Evolutionary conservation across 495 filamentous ascomycete genomes (phyloP).

Genomic region (Penicillium samsonianum): DNA sequence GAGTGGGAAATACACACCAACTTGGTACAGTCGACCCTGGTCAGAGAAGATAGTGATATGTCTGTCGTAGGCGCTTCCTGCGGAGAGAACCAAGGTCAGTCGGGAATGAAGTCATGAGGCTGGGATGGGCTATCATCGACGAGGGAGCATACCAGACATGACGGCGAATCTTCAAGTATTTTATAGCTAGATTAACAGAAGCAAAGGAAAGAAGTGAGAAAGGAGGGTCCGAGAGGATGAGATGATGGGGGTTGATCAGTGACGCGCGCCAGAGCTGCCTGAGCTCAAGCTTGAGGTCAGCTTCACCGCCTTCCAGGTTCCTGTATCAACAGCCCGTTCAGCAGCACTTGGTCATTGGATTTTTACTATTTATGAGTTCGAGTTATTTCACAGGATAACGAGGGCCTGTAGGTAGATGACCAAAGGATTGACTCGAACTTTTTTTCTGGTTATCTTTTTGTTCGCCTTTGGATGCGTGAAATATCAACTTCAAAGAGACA

Average conservation of each 20-base stretch:
- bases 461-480: neutral
- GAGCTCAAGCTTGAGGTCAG: conserved; percentile 42
- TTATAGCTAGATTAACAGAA: conserved; percentile 12
- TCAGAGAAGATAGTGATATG: conserved; percentile 99
- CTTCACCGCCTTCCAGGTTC: conserved; percentile 30
- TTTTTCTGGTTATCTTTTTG: neutral
- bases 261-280: conserved; percentile 51
- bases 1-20: conserved; percentile 68
- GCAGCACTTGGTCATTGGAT: neutral
- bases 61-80: conserved; percentile 95
- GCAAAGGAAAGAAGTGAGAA: conserved; percentile 15
- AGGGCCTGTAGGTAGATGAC: neutral
- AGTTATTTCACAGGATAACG: neutral
- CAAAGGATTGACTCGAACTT: neutral
- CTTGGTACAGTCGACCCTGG: conserved; percentile 97
- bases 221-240: conserved; percentile 20
- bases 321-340: conserved; percentile 5
- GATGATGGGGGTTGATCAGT: conserved; percentile 31
- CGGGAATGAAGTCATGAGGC: conserved; percentile 40
- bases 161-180: conserved; percentile 24
- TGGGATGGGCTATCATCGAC: conserved; percentile 13
- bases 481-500: neutral
- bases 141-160: conserved; percentile 46
- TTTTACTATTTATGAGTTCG: neutral
- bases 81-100: conserved; percentile 37